Evolutionary conservation across 306 rosid genomes (phyloP).

Genomic region (Bauhinia variegata): DNA sequence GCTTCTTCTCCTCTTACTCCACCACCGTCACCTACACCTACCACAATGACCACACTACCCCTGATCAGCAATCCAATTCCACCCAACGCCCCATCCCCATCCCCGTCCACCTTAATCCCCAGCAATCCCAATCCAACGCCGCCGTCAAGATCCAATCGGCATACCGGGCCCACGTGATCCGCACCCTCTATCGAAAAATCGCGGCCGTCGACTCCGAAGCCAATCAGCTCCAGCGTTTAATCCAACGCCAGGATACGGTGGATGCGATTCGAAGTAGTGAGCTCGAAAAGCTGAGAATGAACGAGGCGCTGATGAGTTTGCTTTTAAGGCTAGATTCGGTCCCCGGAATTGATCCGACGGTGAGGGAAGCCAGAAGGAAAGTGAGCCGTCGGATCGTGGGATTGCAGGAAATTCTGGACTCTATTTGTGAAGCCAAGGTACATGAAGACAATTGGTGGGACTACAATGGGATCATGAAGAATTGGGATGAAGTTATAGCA

Average conservation of each 20-base stretch:
- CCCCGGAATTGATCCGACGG: slow-evolving; percentile 77
- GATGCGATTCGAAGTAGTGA: slow-evolving; percentile 74
- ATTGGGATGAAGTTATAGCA: slow-evolving; percentile 73
- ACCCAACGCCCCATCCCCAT: slow-evolving; percentile 48
- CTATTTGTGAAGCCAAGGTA: slow-evolving; percentile 54
- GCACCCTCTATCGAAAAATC: slow-evolving; percentile 61
- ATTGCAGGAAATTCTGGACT: slow-evolving; percentile 83
- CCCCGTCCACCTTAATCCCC: slow-evolving; percentile 30
- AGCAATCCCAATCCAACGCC: slow-evolving; percentile 40
- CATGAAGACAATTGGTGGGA: slow-evolving; percentile 45
- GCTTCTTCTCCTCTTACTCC: slow-evolving; percentile 38
- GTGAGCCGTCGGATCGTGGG: slow-evolving; percentile 89
- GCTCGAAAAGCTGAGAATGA: slow-evolving; percentile 68
- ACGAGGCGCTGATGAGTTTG: slow-evolving; percentile 79
- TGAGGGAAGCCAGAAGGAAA: slow-evolving; percentile 81
- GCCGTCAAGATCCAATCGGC: slow-evolving; percentile 74
- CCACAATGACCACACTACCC: slow-evolving; percentile 60
- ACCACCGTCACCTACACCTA: slow-evolving; percentile 52
- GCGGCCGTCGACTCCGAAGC: slow-evolving; percentile 64
- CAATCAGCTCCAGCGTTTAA: slow-evolving; percentile 54
- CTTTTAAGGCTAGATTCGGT: slow-evolving; percentile 81
- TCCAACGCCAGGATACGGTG: slow-evolving; percentile 94
- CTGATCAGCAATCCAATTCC: slow-evolving; percentile 41
- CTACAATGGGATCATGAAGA: slow-evolving; percentile 31
- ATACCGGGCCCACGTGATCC: slow-evolving; percentile 73